Percentiles rank a stretch among this genome's conserved stretches.
Conservation (phyloP, 176 grass and related monocot species). For the Sorghum bicolor region DNA sequence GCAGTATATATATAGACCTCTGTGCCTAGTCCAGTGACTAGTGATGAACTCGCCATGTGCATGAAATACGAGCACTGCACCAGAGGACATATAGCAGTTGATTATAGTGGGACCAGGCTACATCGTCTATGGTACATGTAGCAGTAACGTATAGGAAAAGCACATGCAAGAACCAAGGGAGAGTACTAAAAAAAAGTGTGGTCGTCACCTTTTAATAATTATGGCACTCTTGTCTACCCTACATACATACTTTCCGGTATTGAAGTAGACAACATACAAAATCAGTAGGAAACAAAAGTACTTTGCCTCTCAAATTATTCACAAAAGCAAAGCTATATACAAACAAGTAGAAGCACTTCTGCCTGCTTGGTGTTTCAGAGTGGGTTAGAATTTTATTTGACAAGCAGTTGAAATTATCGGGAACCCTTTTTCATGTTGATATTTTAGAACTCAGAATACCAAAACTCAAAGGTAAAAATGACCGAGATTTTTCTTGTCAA, state of each 20-base stretch:
- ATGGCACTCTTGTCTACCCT: background rate
- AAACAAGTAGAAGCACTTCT: background rate
- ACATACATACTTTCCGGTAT: background rate
- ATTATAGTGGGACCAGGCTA: background rate
- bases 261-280: background rate
- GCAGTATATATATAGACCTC: background rate
- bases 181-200: background rate
- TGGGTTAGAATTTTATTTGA: background rate
- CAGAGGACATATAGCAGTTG: background rate
- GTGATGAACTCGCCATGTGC: background rate
- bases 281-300: background rate
- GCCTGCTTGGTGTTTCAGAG: background rate
- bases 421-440: background rate
- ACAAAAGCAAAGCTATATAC: background rate
- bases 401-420: background rate
- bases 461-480: background rate
- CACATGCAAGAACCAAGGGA: background rate
- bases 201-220: background rate
- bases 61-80: background rate
- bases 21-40: background rate
- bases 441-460: background rate
- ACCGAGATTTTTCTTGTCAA: constrained; percentile 21
- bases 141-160: background rate
- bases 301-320: background rate
- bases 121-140: background rate